Evolutionary conservation across 2,329 filamentous ascomycete genomes (phyloP).

Genomic region (Paraconiothyrium sp.): DNA sequence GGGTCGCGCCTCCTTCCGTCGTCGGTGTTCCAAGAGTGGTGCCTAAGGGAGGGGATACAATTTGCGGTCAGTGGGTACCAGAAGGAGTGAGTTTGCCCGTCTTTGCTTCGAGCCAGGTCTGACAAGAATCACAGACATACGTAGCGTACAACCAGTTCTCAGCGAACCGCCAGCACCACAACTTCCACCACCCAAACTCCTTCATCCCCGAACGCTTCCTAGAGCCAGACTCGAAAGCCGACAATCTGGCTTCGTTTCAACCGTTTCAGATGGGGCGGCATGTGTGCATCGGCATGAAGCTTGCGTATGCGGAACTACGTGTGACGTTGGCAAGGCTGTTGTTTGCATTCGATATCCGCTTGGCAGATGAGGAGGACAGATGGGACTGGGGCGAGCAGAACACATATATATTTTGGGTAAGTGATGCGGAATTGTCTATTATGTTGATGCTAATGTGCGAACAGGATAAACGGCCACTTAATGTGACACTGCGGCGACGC

Average conservation of each 20-base stretch:
- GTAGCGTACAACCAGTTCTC: constrained; percentile 42
- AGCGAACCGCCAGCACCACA: constrained; percentile 36
- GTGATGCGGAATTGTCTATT: neutral
- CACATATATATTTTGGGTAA: constrained; percentile 28
- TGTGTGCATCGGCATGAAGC: constrained; percentile 31
- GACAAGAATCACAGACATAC: constrained; percentile 33
- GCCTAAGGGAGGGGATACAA: constrained; percentile 34
- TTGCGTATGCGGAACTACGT: constrained; percentile 40
- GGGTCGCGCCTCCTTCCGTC: constrained; percentile 36
- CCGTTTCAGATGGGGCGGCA: constrained; percentile 31
- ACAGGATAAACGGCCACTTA: constrained; percentile 16
- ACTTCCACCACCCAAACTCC: constrained; percentile 38
- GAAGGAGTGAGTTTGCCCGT: constrained; percentile 18
- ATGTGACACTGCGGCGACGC: constrained; percentile 15
- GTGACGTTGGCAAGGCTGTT: constrained; percentile 30
- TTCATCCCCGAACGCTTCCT: constrained; percentile 18
- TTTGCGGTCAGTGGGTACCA: constrained; percentile 36
- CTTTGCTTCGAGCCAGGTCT: neutral
- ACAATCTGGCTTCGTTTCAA: constrained; percentile 23
- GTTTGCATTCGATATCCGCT: constrained; percentile 27
- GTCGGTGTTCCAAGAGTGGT: constrained; percentile 34
- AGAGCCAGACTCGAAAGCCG: constrained; percentile 6
- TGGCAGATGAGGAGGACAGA: constrained; percentile 21
- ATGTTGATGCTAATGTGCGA: neutral
- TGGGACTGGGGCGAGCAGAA: constrained; percentile 29